These are phyloP conservation scores for Cercospora sp. DNA, from an alignment of 2,329 filamentous ascomycete genomes.

Conservation along the genomic window DNA sequence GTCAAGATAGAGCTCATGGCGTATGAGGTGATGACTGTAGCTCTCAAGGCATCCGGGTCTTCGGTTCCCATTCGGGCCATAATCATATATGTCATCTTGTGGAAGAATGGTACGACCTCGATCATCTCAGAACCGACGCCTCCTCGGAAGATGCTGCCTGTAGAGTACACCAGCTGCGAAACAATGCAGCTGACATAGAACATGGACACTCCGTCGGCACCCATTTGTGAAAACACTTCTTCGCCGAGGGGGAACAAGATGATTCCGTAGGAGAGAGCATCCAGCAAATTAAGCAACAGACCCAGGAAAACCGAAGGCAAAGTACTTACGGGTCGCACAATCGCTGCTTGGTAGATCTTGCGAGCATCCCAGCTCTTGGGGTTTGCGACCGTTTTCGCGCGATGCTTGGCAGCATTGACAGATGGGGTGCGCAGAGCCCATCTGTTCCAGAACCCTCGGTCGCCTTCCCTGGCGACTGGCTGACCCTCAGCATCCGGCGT, in stretches of 20 bases:
- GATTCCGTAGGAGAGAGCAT: conserved; percentile 95
- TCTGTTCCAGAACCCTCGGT: conserved; percentile 33
- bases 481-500: conserved; percentile 32
- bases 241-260: conserved; percentile 82
- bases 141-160: conserved; percentile 83
- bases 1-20: conserved; percentile 88
- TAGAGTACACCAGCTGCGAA: conserved; percentile 86
- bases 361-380: conserved; percentile 72
- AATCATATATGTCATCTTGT: conserved; percentile 95
- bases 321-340: conserved; percentile 68
- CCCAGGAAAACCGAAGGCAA: conserved; percentile 87
- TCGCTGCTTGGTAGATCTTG: conserved; percentile 61
- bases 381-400: conserved; percentile 48
- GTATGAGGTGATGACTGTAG: conserved; percentile 91
- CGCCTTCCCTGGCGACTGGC: conserved; percentile 1
- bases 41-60: conserved; percentile 80
- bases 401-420: conserved; percentile 19
- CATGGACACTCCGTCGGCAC: conserved; percentile 93
- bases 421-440: conserved; percentile 36
- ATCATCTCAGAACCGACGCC: conserved; percentile 97
- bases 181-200: conserved; percentile 98
- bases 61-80: conserved; percentile 74
- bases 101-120: conserved; percentile 97
- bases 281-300: conserved; percentile 84
- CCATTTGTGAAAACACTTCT: conserved; percentile 79